phyloP scores from a whole-genome alignment of 768 basidiomycete species.

The Leccinum pellstonianum region DNA sequence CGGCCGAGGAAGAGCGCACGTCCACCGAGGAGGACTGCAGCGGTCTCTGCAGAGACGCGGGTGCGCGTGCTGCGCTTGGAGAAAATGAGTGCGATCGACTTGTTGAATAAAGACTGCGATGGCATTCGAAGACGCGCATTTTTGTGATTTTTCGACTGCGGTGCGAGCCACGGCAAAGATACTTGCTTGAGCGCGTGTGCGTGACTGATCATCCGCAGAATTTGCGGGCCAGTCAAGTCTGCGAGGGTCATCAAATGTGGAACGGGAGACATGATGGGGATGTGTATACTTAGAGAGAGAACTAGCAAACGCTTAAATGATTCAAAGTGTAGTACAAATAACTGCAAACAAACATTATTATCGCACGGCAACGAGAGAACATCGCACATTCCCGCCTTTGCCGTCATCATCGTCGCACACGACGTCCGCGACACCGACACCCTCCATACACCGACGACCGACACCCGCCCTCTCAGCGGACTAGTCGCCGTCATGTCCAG shows the following conservation, averaged over 20 bases:
- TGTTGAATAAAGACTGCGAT: slow-evolving; percentile 73
- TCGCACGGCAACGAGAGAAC: background rate
- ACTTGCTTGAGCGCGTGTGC: slow-evolving; percentile 62
- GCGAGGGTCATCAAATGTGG: slow-evolving; percentile 89
- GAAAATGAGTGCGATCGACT: slow-evolving; percentile 87
- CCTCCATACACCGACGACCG: background rate
- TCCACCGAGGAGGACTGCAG: slow-evolving; percentile 76
- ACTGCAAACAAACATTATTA: background rate
- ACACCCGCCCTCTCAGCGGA: slow-evolving; percentile 10
- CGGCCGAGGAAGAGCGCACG: slow-evolving; percentile 85
- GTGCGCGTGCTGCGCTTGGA: slow-evolving; percentile 94
- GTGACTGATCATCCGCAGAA: slow-evolving; percentile 61
- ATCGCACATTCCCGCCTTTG: slow-evolving; percentile 3
- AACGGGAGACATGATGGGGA: slow-evolving; percentile 27
- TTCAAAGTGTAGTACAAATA: background rate
- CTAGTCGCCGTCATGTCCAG: slow-evolving; percentile 19
- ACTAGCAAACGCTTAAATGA: background rate
- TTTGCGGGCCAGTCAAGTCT: slow-evolving; percentile 77
- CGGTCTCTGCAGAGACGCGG: slow-evolving; percentile 83
- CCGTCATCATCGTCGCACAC: slow-evolving; percentile 9
- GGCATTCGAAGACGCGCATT: slow-evolving; percentile 52
- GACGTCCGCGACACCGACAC: slow-evolving; percentile 12
- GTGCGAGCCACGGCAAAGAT: slow-evolving; percentile 66
- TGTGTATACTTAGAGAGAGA: too few relatives aligned
- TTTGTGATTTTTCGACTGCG: slow-evolving; percentile 38